These are phyloP conservation scores for Fusarium agapanthi DNA, from an alignment of 2,329 filamentous ascomycete species.

Conservation along the genomic window DNA sequence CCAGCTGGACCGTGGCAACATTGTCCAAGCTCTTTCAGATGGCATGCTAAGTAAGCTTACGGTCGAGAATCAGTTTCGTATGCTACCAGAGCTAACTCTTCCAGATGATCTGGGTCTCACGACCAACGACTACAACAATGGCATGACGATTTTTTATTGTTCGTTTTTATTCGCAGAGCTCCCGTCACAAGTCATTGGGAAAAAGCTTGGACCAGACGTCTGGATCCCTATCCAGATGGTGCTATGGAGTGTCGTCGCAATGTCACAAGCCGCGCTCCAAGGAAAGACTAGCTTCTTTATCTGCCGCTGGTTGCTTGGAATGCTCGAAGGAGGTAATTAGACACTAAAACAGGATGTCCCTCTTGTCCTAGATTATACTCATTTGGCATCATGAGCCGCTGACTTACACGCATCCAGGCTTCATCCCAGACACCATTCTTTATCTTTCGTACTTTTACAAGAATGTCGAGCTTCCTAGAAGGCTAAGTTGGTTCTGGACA, in stretches of 20 bases:
- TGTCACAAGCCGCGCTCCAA: neutral
- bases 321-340: neutral
- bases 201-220: neutral
- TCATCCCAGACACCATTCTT: neutral
- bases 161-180: neutral
- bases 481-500: neutral
- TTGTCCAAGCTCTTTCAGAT: neutral
- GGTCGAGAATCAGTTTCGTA: accelerated
- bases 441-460: neutral
- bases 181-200: neutral
- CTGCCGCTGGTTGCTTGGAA: neutral
- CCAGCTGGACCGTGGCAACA: neutral
- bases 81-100: neutral
- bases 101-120: neutral
- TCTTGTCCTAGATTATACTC: no score
- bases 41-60: neutral
- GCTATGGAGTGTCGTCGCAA: neutral
- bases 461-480: neutral
- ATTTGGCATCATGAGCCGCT: no score
- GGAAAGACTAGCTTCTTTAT: neutral
- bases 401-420: neutral
- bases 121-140: neutral
- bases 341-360: no score
- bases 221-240: neutral
- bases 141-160: neutral